Base-by-base conservation (phyloP, 345 rosid genomes). In the Euphorbia pulcherrima region DNA sequence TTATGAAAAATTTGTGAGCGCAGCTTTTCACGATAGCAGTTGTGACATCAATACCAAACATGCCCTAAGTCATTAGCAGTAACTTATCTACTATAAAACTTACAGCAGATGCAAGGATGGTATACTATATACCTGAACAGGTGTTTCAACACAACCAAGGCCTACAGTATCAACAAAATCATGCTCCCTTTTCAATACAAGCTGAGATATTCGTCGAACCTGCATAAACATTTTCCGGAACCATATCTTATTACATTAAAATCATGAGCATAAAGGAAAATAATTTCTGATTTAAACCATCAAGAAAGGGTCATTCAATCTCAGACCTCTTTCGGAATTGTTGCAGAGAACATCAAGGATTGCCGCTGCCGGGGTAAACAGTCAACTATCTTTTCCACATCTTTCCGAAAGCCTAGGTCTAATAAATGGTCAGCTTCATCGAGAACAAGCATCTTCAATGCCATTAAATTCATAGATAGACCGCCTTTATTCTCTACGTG, bases 391-490 rank as follows among this genome's bases (percentile, higher is more conserved):
- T 88, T 94, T 70, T 95, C 99, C 64, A 95, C 81, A 55, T 95
- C 97, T 79, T 90, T 95, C 66, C 96, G 89, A 56, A 92, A 95
- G 48, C 97, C 97, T n/a, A 95, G 79, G 83, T 95, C 92, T 57
- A 95, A 83, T 41, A 95, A 83, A 73, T 85, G 96, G 79, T 88
- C 99, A 75, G 99, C 97, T 78, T 95, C 99, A 74, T 95, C 97
- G 10, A 95, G 84, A 82, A 92, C 73, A 60, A 95, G 87, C 96
- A 95, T 87, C 79, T 88, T 90, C 50, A 92, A 81, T 20, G 84
- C 92, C 99, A 88, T 92, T 84, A 95, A 80, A 60, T 88, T 90
- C 56, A 83, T 75, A 27, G 92, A 85, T 75, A 95, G 56, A 72
- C 89, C 84, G 61, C 96, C 90, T 75, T 81, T 92, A 68, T 86